Evolutionary conservation across 306 rosid species (phyloP).

Genomic region (Erythrophleum fordii): DNA sequence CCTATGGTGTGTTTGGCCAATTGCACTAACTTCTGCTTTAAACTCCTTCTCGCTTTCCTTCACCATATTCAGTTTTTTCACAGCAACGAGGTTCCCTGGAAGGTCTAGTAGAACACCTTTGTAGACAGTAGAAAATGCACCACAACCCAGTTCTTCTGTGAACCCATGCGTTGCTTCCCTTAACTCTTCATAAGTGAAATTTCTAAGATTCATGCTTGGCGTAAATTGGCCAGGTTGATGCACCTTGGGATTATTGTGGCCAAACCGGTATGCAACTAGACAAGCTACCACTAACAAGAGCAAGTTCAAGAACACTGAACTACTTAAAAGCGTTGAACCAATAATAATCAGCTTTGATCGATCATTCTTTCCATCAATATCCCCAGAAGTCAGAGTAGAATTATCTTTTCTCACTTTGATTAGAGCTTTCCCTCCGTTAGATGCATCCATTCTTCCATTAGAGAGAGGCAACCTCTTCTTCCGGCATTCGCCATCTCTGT

Average conservation of each 20-base stretch:
- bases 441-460: slow-evolving; percentile 9
- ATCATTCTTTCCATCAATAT: neutral
- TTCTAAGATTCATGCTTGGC: slow-evolving; percentile 5
- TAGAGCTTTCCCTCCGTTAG: neutral
- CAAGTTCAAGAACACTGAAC: slow-evolving; percentile 11
- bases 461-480: slow-evolving; percentile 1
- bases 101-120: neutral
- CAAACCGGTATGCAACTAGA: neutral
- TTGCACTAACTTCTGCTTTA: slow-evolving; percentile 26
- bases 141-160: slow-evolving; percentile 27
- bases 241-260: neutral
- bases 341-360: neutral
- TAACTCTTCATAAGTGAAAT: slow-evolving; percentile 27
- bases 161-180: slow-evolving; percentile 23
- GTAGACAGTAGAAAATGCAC: slow-evolving; percentile 33
- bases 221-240: neutral
- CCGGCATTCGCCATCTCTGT: neutral
- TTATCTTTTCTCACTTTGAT: slow-evolving; percentile 22
- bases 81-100: slow-evolving; percentile 4
- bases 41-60: slow-evolving; percentile 17
- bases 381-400: neutral
- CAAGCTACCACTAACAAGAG: neutral
- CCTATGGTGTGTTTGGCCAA: slow-evolving; percentile 28
- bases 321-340: slow-evolving; percentile 17
- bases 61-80: neutral